A percentile compares a stretch with the other conserved stretches of the same genome.
These are phyloP conservation scores for Ichthyophthirius multifiliis DNA, from an alignment of 169 alveolate species.

Conservation along the genomic window DNA sequence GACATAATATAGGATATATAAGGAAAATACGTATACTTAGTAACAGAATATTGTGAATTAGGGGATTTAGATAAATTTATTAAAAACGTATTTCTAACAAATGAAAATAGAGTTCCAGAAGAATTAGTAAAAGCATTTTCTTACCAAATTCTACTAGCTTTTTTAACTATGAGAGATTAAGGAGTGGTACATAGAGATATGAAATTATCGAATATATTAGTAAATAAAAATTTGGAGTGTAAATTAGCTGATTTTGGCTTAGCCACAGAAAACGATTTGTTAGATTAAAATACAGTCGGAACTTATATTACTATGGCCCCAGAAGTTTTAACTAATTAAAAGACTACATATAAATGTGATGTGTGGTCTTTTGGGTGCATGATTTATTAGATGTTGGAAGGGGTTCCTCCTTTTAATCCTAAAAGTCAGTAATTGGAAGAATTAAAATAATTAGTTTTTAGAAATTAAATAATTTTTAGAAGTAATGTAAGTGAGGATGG, in stretches of 20 bases:
- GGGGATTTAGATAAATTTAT: neutral
- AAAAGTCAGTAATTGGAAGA: neutral
- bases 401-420: constrained; percentile 62
- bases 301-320: constrained; percentile 73
- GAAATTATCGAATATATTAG: constrained; percentile 59
- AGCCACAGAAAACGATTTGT: constrained; percentile 44
- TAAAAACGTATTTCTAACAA: neutral
- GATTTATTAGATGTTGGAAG: constrained; percentile 62
- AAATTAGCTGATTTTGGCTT: constrained; percentile 76
- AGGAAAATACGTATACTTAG: neutral
- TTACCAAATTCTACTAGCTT: neutral
- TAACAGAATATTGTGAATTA: neutral
- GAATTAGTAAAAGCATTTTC: neutral
- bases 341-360: constrained; percentile 55
- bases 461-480: no score
- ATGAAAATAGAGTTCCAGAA: neutral
- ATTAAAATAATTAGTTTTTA: neutral
- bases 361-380: constrained; percentile 69
- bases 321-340: constrained; percentile 44
- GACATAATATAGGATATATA: neutral
- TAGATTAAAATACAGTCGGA: constrained; percentile 51
- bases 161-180: neutral
- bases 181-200: constrained; percentile 66
- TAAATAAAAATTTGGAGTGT: constrained; percentile 29
- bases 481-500: neutral